phyloP scores from a whole-genome alignment of 73 alveolate species.

The Stentor coeruleus region DNA sequence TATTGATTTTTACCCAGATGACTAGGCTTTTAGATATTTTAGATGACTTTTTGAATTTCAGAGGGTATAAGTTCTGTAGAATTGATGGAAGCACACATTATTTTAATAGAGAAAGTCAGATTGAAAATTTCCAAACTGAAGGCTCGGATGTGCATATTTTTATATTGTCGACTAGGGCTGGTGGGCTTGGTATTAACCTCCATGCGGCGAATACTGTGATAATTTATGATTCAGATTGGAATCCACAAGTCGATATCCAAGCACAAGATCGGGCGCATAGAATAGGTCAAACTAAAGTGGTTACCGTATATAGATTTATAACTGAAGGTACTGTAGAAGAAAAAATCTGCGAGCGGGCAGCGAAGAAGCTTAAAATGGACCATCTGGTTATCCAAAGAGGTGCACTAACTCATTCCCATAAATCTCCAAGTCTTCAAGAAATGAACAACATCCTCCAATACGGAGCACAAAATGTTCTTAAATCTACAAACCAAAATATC shows the following conservation, averaged over 20 bases:
- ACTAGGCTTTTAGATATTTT: conserved; percentile 92
- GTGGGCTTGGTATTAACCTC: conserved; percentile 94
- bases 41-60: conserved; percentile 93
- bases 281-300: conserved; percentile 96
- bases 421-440: conserved; percentile 58
- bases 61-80: conserved; percentile 78
- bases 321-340: conserved; percentile 97
- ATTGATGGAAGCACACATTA: conserved; percentile 70
- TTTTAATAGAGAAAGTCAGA: conserved; percentile 57
- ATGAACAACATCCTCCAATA: conserved; percentile 65
- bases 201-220: conserved; percentile 98
- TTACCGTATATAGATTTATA: conserved; percentile 80
- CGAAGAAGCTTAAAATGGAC: conserved; percentile 94
- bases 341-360: conserved; percentile 92
- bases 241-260: conserved; percentile 97
- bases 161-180: conserved; percentile 92
- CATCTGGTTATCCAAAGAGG: conserved; percentile 78
- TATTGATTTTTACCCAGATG: conserved; percentile 87
- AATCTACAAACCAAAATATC: conserved; percentile 21
- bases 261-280: conserved; percentile 99
- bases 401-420: background rate
- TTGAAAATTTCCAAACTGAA: conserved; percentile 51
- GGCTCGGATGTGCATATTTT: conserved; percentile 72
- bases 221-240: conserved; percentile 98
- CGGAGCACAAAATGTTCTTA: conserved; percentile 58